Base-by-base conservation (phyloP, 345 rosid genomes). In the Capsella bursapastoris region DNA sequence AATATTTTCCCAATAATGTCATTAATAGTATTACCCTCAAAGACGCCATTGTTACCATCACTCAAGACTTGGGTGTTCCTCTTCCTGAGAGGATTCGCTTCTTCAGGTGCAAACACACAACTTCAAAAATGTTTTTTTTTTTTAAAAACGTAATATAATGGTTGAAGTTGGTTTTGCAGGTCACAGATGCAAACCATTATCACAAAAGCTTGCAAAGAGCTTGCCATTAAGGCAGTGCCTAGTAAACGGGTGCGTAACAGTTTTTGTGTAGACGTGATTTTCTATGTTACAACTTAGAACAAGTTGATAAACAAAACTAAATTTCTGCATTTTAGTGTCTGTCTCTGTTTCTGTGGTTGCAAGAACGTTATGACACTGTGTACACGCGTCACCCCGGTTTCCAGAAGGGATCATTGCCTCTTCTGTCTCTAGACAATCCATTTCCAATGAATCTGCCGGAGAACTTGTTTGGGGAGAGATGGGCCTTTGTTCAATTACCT, bases 121-220 rank as follows among this genome's bases (percentile, higher is more conserved):
- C 11, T 14, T 41, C 1, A 48, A 8, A 18, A 29, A 22, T 22
- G 22, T 4, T 7, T 13, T 44, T 15, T 45, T 2, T 31, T 2
- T 0, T 2, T 4, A 7, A 1, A 1, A 11, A 0, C 25, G 40
- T 34, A 15, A 4, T 69, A 37, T 68, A 0, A 77, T 38, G 15
- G 75, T 62, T 76, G 8, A 64, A 55, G 12, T 7, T 64, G 25
- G 0, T 48, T 71, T 70, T 78, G 32, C 51, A 94, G 97, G 88
- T 88, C 96, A 28, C 97, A 94, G 83, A 90, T 94, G 97, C 98
- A 91, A 88, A 94, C 96, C 1, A 91, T 94, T 81, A 83, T 91
- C 67, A 80, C 90, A 43, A 94, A 86, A 79, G 95, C 96, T 35
- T 86, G 96, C 71, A 86, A 79, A 53, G 97, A 90, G 86, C 91